Evolutionary conservation across 345 rosid genomes (phyloP).

Genomic region (Gossypium sturtianum): DNA sequence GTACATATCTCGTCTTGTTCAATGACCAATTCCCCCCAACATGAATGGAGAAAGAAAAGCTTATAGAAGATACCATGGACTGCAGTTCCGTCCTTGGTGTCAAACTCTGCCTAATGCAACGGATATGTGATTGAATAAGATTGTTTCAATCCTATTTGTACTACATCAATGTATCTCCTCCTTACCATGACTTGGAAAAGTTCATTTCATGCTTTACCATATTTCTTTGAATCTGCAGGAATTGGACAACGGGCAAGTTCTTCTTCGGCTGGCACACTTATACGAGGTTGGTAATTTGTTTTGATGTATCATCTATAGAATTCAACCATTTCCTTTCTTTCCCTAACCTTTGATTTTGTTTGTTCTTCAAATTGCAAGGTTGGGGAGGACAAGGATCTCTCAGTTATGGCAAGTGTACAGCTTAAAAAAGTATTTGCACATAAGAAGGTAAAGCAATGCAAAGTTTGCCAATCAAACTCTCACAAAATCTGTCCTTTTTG

Average conservation of each 20-base stretch:
- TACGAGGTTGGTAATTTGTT: slow-evolving; percentile 27
- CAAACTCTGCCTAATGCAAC: background rate
- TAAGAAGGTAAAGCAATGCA: slow-evolving; percentile 36
- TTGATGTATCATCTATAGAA: background rate
- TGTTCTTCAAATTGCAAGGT: slow-evolving; percentile 28
- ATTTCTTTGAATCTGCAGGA: slow-evolving; percentile 26
- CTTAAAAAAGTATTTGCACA: slow-evolving; percentile 56
- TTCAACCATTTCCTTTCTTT: background rate
- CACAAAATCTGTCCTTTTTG: no score
- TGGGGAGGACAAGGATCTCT: slow-evolving; percentile 79
- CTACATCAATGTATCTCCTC: no score
- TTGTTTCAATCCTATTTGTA: no score
- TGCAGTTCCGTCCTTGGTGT: background rate
- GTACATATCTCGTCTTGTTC: background rate
- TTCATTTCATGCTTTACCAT: background rate
- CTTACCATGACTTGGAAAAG: no score
- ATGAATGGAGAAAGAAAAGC: background rate
- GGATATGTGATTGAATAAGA: background rate
- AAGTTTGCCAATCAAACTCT: no score
- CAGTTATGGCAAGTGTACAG: slow-evolving; percentile 57
- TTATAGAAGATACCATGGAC: background rate
- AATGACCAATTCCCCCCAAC: background rate
- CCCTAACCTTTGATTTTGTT: background rate
- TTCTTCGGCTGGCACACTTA: slow-evolving; percentile 47
- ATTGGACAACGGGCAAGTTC: slow-evolving; percentile 38